Conservation (phyloP, 2,329 filamentous ascomycete species). For the Zymoseptoria pseudotritici region DNA sequence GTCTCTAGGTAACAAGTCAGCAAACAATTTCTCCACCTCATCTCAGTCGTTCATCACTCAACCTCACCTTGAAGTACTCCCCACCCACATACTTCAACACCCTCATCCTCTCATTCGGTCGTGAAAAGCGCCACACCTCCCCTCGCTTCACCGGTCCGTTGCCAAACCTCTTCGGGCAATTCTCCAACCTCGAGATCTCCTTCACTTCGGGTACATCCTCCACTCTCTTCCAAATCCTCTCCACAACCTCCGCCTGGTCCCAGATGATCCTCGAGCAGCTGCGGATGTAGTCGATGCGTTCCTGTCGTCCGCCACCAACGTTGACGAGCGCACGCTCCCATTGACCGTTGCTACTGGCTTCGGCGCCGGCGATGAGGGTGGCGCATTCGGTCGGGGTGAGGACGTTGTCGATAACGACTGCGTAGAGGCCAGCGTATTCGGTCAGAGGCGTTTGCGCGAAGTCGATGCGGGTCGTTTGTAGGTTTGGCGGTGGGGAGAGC, state of each 20-base stretch:
- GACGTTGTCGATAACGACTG: conserved; percentile 58
- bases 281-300: conserved; percentile 50
- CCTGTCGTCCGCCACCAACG: conserved; percentile 54
- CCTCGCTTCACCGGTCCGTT: conserved; percentile 36
- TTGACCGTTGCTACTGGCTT: conserved; percentile 36
- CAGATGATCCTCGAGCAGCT: conserved; percentile 72
- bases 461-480: conserved; percentile 46
- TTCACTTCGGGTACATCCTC: conserved; percentile 43
- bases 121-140: conserved; percentile 36
- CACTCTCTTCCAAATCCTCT: conserved; percentile 55
- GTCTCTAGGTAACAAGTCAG: conserved; percentile 32
- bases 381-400: conserved; percentile 57
- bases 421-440: conserved; percentile 49
- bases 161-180: conserved; percentile 39
- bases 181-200: conserved; percentile 32
- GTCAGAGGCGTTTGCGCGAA: conserved; percentile 46
- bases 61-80: conserved; percentile 58
- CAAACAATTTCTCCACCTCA: background rate
- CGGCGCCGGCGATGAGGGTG: conserved; percentile 46
- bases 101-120: conserved; percentile 65
- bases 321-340: conserved; percentile 68
- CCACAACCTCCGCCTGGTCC: conserved; percentile 56
- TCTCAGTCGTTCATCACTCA: background rate
- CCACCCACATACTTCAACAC: conserved; percentile 66
- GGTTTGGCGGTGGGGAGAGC: conserved; percentile 36